Evolutionary conservation across 2,329 filamentous ascomycete species (phyloP).

Genomic region (Davidsoniella australis): DNA sequence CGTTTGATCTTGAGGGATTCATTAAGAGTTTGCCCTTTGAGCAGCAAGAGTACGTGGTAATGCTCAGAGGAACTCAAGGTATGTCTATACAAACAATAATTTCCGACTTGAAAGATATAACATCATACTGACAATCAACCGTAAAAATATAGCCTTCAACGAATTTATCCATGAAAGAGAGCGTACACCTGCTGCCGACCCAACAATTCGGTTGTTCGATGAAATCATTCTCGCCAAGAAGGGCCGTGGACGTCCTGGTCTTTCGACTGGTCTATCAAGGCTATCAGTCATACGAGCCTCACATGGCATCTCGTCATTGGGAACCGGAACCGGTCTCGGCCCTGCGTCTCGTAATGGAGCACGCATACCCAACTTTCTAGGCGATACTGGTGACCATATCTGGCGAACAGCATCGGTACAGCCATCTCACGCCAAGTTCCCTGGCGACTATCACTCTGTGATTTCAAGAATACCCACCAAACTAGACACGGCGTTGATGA

Average conservation of each 20-base stretch:
- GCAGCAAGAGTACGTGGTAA: constrained; percentile 44
- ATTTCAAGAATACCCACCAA: constrained; percentile 58
- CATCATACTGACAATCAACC: constrained; percentile 14
- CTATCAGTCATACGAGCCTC: constrained; percentile 42
- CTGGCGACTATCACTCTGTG: constrained; percentile 43
- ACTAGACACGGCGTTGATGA: constrained; percentile 75
- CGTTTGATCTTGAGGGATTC: constrained; percentile 49
- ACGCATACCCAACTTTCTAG: constrained; percentile 43
- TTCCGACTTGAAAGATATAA: not conserved
- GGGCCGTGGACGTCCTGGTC: constrained; percentile 43
- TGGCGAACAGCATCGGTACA: constrained; percentile 54
- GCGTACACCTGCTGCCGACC: constrained; percentile 41
- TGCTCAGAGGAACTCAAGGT: constrained; percentile 53
- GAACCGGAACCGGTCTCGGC: constrained; percentile 4
- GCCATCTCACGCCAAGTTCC: constrained; percentile 42
- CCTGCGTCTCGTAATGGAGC: constrained; percentile 16
- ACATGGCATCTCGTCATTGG: constrained; percentile 24
- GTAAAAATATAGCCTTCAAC: constrained; percentile 35
- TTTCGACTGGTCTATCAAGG: constrained; percentile 47
- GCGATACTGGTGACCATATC: constrained; percentile 59
- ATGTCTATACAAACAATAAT: constrained; percentile 15
- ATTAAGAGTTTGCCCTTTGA: constrained; percentile 47
- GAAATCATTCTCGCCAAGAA: constrained; percentile 70
- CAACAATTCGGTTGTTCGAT: constrained; percentile 61
- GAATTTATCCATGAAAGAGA: constrained; percentile 77